Base-by-base conservation (phyloP, 352 stramenopile genomes). In the Pseudoperonospora humuli region DNA sequence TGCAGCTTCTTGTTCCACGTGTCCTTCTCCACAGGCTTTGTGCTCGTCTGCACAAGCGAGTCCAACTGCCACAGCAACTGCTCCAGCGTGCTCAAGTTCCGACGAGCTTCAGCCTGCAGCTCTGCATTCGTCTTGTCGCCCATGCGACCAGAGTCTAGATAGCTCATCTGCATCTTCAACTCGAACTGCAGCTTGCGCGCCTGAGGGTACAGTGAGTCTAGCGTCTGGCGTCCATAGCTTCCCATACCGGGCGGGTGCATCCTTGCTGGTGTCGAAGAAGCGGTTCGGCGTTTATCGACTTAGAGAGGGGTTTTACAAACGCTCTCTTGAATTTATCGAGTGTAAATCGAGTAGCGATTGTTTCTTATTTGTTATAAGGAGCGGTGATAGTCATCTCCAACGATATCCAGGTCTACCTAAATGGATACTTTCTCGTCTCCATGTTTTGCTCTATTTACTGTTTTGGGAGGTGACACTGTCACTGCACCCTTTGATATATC, bases 91-190 rank as follows among this genome's bases (percentile, higher is more conserved):
- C 54, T 84, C n/a, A 88, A 61, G 36, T 89, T 92, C 45, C 51
- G 64, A 14, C 79, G 72, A 18, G 80, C 69, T 27, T 92, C 75
- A 8, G 26, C 60, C 56, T 89, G 77, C 31, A 86, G 53, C 54
- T 84, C 75, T 4, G 67, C 60, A 45, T 72, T 57, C n/a, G 60
- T 75, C 31, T 65, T 67, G 34, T 63, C 67, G 27, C 69, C 70
- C 18, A 53, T 70, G 21, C 64, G 67, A 0, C 70, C 68, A 5
- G 73, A 81, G 45, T 92, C 80, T 33, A 92, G 36, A 57, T 90
- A 92, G 50, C 71, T 86, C 52, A 92, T 77, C 61, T 92, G 80
- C 73, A 87, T 89, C 66, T 92, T 92, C 49, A 92, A 73, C 56
- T 92, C 80, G 57, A 88, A 92, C 55, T 89, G 77, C 29, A 89